Base-by-base conservation (phyloP, 345 rosid genomes). In the Moringa oleifera region DNA sequence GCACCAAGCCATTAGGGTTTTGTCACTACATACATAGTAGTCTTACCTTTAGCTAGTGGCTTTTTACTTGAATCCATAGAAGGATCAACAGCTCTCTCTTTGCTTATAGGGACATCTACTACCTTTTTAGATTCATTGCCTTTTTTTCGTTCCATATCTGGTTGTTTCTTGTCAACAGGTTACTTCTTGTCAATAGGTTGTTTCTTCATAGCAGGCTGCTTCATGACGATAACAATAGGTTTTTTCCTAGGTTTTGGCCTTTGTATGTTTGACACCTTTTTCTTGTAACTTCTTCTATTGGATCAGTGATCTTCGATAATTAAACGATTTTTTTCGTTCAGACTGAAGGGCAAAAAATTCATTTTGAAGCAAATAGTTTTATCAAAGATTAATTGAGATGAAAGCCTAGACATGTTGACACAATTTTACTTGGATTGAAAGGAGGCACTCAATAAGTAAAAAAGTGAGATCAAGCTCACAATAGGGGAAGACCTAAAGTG, bases 1-100 rank as follows among this genome's bases (percentile, higher is more conserved):
- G 97, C 93, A 62, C 99, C 97, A 25, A 90, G 97, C 99, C 99
- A 94, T 57, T 88, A 96, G 53, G 96, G 95, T 80, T 90, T 86
- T 23, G 55, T 66, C 57, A 68, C 71, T 66, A 83, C 76, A 67
- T 80, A 90, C 19, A 73, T 80, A 64, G 71, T 24, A 33, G 77
- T 61, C 68, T 75, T 68, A 61, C 59, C 81, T 68, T 77, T 81
- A 12, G 61, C 77, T 77, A 78, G 83, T 20, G 81, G 61, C 25
- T 59, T 61, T 68, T 62, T 67, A 58, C 52, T 54, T 28, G 77
- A 37, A 51, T 77, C 72, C 57, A 20, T 45, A 53, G 67, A 20
- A 46, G 68, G 51, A 69, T 66, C 75, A 23, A 59, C 53, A 67
- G 68, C 74, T 65, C 51, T 70, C 66, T 85, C 80, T 18, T 63